These are phyloP conservation scores for Cucurbitaria berberidis DNA, from an alignment of 2,329 filamentous ascomycete species.

Conservation along the genomic window DNA sequence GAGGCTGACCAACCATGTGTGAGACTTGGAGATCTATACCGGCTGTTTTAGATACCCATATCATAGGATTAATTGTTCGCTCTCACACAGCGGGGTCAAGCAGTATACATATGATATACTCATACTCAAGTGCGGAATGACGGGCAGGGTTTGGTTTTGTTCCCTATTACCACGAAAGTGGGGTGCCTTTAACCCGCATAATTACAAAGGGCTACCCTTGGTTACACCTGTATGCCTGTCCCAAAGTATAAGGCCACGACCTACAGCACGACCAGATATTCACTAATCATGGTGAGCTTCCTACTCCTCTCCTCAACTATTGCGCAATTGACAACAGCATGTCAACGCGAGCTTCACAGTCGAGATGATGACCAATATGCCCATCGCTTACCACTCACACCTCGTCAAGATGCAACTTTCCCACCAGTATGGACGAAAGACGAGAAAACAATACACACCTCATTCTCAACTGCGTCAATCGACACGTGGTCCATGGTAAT, in stretches of 20 bases:
- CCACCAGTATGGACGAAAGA: constrained; percentile 32
- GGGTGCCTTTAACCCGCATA: not conserved
- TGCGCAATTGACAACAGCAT: not conserved
- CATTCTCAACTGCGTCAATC: constrained; percentile 33
- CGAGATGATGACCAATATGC: not conserved
- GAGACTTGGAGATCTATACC: not conserved
- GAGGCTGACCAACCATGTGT: not conserved
- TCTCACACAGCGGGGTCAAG: not conserved
- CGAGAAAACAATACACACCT: constrained; percentile 34
- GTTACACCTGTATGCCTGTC: not conserved
- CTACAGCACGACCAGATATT: not conserved
- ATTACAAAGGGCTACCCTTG: not conserved
- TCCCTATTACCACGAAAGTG: not conserved
- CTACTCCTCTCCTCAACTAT: not conserved
- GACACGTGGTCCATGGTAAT: constrained; percentile 38
- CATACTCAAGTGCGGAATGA: not conserved
- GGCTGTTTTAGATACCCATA: constrained; percentile 2
- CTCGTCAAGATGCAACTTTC: constrained; percentile 11
- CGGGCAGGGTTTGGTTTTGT: not conserved
- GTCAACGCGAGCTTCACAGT: constrained; percentile 5
- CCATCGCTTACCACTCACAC: not conserved
- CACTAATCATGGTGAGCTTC: not conserved
- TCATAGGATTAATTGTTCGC: not conserved
- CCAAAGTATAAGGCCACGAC: not conserved
- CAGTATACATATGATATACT: not conserved